These are phyloP conservation scores for Globisporangium camurandrum DNA, from an alignment of 352 stramenopile genomes.

Conservation along the genomic window DNA sequence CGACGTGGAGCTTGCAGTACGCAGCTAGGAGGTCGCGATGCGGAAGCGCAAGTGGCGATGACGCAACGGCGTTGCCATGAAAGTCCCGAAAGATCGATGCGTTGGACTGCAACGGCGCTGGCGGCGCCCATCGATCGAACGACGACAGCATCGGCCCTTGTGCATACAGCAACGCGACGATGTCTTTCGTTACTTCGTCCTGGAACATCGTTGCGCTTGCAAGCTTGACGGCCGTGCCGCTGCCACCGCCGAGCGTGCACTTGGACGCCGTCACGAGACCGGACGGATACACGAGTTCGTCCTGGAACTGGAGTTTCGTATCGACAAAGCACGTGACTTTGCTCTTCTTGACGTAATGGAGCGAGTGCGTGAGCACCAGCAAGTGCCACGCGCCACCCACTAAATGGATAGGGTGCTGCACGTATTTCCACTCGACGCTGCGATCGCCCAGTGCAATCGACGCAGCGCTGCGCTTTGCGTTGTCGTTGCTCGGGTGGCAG, in stretches of 20 bases:
- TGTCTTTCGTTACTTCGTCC: slow-evolving; percentile 47
- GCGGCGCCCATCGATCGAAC: slow-evolving; percentile 44
- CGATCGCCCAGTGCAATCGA: slow-evolving; percentile 21
- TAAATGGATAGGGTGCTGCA: slow-evolving; percentile 37
- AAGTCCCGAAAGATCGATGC: slow-evolving; percentile 41
- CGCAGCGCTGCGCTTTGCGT: slow-evolving; percentile 14
- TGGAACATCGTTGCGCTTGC: slow-evolving; percentile 78
- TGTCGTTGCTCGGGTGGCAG: slow-evolving; percentile 26
- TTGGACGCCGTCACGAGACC: slow-evolving; percentile 68
- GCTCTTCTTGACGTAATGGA: slow-evolving; percentile 85
- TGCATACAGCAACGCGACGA: slow-evolving; percentile 50
- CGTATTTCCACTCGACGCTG: slow-evolving; percentile 45
- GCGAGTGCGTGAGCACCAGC: slow-evolving; percentile 62
- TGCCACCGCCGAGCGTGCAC: slow-evolving; percentile 53
- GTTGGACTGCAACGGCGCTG: slow-evolving; percentile 10
- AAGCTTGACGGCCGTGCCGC: slow-evolving; percentile 28
- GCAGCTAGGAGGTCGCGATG: slow-evolving; percentile 26
- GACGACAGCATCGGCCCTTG: slow-evolving; percentile 52
- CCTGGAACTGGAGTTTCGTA: slow-evolving; percentile 44
- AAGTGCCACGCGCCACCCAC: slow-evolving; percentile 54
- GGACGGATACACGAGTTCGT: slow-evolving; percentile 75
- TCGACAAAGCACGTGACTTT: slow-evolving; percentile 73
- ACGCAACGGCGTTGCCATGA: slow-evolving; percentile 30
- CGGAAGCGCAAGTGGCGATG: slow-evolving; percentile 34
- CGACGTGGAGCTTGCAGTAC: slow-evolving; percentile 52